Evolutionary conservation across 192 early-diverging fungal genomes (phyloP).

Genomic region (Coemansia sp.): DNA sequence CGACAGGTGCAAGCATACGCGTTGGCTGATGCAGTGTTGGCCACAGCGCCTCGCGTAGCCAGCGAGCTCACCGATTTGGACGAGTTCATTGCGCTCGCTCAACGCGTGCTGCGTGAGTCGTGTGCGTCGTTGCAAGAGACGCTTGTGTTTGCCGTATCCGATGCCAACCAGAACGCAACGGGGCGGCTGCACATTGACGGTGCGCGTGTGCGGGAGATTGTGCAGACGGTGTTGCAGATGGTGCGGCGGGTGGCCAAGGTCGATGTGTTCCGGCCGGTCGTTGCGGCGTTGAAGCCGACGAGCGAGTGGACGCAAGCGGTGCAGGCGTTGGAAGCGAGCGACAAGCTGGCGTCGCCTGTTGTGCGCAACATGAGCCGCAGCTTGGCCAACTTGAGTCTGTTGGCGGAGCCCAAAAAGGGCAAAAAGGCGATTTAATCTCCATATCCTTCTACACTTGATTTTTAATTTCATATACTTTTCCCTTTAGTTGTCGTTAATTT

Average conservation of each 20-base stretch:
- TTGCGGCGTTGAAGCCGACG: constrained; percentile 8
- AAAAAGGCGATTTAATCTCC: neutral
- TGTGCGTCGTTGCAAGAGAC: constrained; percentile 28
- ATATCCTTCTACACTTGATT: too few species aligned
- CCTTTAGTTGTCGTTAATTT: too few species aligned
- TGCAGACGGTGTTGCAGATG: constrained; percentile 15
- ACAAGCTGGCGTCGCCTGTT: constrained; percentile 18
- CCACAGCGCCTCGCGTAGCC: constrained; percentile 6
- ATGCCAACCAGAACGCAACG: constrained; percentile 20
- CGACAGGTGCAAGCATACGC: constrained; percentile 65
- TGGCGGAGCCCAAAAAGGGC: constrained; percentile 8
- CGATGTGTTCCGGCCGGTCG: constrained; percentile 12
- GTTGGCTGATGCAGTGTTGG: constrained; percentile 21
- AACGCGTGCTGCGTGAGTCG: constrained; percentile 5
- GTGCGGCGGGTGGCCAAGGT: constrained; percentile 10
- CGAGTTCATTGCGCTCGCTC: neutral
- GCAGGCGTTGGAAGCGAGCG: constrained; percentile 11
- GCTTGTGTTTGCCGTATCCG: constrained; percentile 18
- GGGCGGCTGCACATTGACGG: constrained; percentile 25
- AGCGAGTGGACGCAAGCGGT: constrained; percentile 28
- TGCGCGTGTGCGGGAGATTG: constrained; percentile 37
- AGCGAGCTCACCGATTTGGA: neutral
- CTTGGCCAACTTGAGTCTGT: neutral
- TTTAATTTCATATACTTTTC: too few species aligned
- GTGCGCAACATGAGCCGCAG: constrained; percentile 14